A percentile compares a stretch with the other conserved stretches of the same genome.
phyloP scores from a whole-genome alignment of 2,329 filamentous ascomycete genomes.

The Pseudogymnoascus sp. region DNA sequence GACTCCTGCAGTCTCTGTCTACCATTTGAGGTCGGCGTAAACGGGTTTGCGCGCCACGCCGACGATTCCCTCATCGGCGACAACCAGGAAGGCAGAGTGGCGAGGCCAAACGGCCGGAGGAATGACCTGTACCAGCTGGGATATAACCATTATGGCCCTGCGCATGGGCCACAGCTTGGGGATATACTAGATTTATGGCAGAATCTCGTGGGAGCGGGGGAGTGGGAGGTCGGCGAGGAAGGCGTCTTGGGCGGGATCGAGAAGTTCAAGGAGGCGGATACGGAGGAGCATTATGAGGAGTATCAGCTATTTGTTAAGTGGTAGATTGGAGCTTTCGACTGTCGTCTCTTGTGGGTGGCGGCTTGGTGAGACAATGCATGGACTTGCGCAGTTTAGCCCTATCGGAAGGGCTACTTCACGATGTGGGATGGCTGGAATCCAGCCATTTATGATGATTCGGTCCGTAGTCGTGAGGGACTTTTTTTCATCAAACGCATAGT shows the following conservation, averaged over 20 bases:
- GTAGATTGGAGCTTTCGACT: background rate
- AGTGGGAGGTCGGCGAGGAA: conserved; percentile 16
- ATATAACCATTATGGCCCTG: conserved; percentile 18
- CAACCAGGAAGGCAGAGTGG: too few relatives aligned
- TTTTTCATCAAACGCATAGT: background rate
- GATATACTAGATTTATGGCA: conserved; percentile 29
- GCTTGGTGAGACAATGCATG: background rate
- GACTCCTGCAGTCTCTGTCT: too few relatives aligned
- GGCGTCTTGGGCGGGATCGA: conserved; percentile 15
- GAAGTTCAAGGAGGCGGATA: conserved; percentile 16
- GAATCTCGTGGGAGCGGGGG: conserved; percentile 16
- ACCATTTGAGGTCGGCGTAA: too few relatives aligned
- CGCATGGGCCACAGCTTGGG: conserved; percentile 21
- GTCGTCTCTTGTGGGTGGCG: background rate
- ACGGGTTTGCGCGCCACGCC: too few relatives aligned
- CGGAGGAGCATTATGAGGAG: conserved; percentile 13
- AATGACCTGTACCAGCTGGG: conserved; percentile 20
- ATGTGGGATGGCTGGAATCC: background rate
- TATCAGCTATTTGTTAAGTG: background rate
- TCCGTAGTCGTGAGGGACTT: background rate
- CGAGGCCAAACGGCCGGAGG: background rate
- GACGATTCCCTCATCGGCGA: too few relatives aligned
- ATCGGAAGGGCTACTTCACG: background rate
- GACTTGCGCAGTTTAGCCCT: background rate
- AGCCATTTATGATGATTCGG: background rate